These are phyloP conservation scores for Magnolia changhungtana DNA, from an alignment of 164 flowering plant genomes.

Conservation along the genomic window DNA sequence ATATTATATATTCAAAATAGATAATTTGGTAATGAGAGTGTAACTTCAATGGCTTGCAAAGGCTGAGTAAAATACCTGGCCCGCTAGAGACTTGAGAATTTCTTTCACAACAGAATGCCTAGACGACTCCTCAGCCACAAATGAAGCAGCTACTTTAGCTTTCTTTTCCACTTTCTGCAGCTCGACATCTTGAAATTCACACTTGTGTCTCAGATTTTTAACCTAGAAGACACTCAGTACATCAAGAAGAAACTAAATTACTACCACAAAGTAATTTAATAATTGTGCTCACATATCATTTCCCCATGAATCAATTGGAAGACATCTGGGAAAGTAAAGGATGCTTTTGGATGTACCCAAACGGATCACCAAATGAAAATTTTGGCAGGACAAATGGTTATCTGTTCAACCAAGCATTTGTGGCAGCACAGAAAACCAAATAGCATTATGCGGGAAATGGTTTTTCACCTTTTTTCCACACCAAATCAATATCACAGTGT, in stretches of 20 bases:
- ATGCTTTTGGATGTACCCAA: neutral
- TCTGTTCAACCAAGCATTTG: neutral
- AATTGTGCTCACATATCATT: neutral
- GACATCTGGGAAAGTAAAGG: neutral
- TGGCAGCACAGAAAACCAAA: no score
- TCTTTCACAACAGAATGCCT: constrained; percentile 43
- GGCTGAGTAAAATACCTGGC: constrained; percentile 44
- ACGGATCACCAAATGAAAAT: neutral
- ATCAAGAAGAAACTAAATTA: no score
- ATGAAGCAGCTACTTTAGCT: constrained; percentile 40
- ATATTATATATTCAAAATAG: no score
- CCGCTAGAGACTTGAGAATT: constrained; percentile 41
- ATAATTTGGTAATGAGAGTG: no score
- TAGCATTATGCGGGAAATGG: no score
- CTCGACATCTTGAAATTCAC: constrained; percentile 57
- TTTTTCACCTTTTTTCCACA: no score
- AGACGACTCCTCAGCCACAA: constrained; percentile 51
- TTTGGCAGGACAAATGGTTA: neutral
- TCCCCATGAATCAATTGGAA: neutral
- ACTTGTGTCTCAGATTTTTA: constrained; percentile 54
- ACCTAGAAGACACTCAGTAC: constrained; percentile 33
- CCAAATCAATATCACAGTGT: no score
- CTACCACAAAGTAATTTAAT: neutral
- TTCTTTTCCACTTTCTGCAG: constrained; percentile 40
- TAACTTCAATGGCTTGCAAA: no score